Base-by-base conservation (phyloP, 2,329 filamentous ascomycete genomes). In the Sporothrix variecibatus region DNA sequence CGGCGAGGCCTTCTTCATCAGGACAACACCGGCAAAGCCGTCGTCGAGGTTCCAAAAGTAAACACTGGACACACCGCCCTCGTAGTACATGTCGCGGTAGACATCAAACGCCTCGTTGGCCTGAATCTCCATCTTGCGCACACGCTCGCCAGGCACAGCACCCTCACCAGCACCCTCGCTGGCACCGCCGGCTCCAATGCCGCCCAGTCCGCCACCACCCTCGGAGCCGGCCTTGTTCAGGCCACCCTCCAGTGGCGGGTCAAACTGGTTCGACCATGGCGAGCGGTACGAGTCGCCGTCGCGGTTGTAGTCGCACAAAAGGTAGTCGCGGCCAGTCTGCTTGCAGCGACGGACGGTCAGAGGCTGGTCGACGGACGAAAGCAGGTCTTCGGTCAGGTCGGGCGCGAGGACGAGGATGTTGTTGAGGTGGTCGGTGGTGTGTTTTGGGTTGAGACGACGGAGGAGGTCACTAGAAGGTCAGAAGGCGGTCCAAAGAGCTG, bases 21-120 rank as follows among this genome's bases (percentile, higher is more conserved):
- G 84, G 73, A 99, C 95, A 1, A 98, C 96, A 0, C 96, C 96
- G 0, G 96, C 96, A 81, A 99, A 99, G 9, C 96, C 96, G 83
- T 99, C 96, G 79, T 99, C 96, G 82, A 98, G 85, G 81, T 98
- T 96, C 96, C 96, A 99, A 76, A 99, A 93, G 84, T 99, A 99
- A 53, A 98, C 96, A 81, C 93, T 97, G 78, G 94, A 96, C 75
- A 97, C 94, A 38, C 96, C 95, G 3, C 96, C 96, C 85, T 98
- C 96, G 81, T 97, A 97, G 85, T 97, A 99, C 84, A 99, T 85
- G 83, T 98, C 95, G 76, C 96, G 87, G 84, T 99, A 99, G 72
- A 98, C 91, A 83, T 99, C 96, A 84, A 99, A 97, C 6, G 94
- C 95, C 83, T 97, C 94, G 81, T 98, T 98, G 72, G 96, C 94